A percentile compares a stretch with the other conserved stretches of the same genome.
These are phyloP conservation scores for Hygrophorus pudorinus DNA, from an alignment of 768 basidiomycete genomes.

Conservation along the genomic window DNA sequence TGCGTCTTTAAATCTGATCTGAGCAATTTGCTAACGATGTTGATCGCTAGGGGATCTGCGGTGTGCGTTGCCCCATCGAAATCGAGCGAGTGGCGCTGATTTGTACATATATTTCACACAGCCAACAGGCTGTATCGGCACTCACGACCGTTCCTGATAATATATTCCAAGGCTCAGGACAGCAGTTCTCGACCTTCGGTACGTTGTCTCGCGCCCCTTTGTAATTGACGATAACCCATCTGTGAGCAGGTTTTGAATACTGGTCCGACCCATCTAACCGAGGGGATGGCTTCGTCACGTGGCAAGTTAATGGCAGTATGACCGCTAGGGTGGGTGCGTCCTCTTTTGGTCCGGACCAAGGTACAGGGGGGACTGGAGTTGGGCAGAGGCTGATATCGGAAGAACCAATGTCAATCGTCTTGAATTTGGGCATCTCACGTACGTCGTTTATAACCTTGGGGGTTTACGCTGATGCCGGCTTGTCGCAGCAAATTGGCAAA, in stretches of 20 bases:
- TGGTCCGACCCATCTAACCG: conserved; percentile 49
- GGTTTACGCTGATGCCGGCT: too few species aligned
- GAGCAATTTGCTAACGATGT: background rate
- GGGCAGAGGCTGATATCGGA: conserved; percentile 48
- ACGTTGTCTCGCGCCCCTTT: conserved; percentile 6
- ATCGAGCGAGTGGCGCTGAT: background rate
- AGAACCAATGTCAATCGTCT: conserved; percentile 50
- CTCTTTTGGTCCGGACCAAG: conserved; percentile 36
- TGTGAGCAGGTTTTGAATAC: conserved; percentile 58
- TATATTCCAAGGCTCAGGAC: conserved; percentile 50
- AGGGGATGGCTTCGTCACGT: conserved; percentile 57
- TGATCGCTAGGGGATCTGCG: conserved; percentile 1
- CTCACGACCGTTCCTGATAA: conserved; percentile 38
- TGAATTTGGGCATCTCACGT: conserved; percentile 59
- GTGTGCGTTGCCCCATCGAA: background rate
- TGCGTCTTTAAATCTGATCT: conserved; percentile 4
- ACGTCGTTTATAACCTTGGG: conserved; percentile 18
- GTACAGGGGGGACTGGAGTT: conserved; percentile 33
- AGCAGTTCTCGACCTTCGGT: conserved; percentile 40
- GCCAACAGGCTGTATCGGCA: conserved; percentile 44
- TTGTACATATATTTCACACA: background rate
- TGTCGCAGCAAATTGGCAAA: conserved; percentile 53
- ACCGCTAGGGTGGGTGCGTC: conserved; percentile 42
- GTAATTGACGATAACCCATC: background rate
- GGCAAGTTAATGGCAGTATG: conserved; percentile 53